Percentiles rank a stretch among this genome's conserved stretches.
phyloP scores from a whole-genome alignment of 225 moss, liverwort and hornwort genomes.

The Marchantia paleacea region DNA sequence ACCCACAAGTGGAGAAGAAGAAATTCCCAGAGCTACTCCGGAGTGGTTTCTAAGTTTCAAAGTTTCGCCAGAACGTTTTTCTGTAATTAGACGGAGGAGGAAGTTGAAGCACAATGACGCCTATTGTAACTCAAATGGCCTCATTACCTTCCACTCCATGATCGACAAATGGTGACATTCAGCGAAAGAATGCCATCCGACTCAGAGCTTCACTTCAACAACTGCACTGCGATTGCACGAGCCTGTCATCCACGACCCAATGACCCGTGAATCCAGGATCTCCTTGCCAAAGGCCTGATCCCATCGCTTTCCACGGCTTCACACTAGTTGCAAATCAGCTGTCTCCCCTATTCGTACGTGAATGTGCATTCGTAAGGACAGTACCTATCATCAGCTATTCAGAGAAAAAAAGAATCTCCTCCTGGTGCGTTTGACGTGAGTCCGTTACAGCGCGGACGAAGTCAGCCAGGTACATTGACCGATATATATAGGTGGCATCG shows the following conservation, averaged over 20 bases:
- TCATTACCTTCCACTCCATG: constrained; percentile 2
- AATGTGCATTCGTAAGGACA: not conserved
- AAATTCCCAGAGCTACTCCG: not conserved
- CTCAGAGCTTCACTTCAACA: not conserved
- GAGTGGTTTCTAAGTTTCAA: not conserved
- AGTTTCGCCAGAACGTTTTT: not conserved
- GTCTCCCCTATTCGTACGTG: not conserved
- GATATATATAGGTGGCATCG: too few species aligned
- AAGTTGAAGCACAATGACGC: not conserved
- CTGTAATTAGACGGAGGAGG: not conserved
- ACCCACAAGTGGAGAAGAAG: not conserved
- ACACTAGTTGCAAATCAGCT: not conserved
- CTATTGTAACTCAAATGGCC: not conserved
- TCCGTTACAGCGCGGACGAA: too few species aligned
- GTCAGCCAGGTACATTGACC: too few species aligned
- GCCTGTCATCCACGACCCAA: not conserved
- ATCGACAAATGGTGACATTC: not conserved
- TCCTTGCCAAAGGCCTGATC: not conserved
- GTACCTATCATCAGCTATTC: too few species aligned
- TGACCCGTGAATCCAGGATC: constrained; percentile 4
- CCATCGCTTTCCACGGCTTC: not conserved
- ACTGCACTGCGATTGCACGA: not conserved
- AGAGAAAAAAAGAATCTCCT: too few species aligned
- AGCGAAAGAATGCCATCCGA: not conserved
- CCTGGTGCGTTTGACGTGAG: too few species aligned